phyloP scores from a whole-genome alignment of 2,329 filamentous ascomycete genomes.

The Myriangium duriaei region DNA sequence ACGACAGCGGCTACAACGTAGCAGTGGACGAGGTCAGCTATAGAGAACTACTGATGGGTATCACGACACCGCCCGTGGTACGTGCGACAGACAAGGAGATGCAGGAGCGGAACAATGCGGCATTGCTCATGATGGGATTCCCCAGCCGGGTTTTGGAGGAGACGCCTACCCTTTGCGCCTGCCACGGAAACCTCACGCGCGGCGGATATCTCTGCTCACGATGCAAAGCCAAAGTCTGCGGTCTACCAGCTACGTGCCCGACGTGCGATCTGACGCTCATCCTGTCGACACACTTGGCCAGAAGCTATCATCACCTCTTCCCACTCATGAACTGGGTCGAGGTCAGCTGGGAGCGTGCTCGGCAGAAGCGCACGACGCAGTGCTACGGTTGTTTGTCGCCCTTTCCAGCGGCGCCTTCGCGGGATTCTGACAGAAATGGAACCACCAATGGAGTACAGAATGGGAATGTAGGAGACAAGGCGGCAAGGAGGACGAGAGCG shows the following conservation, averaged over 20 bases:
- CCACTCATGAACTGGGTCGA: constrained; percentile 83
- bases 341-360: constrained; percentile 68
- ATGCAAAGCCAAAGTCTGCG: constrained; percentile 80
- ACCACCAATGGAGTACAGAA: constrained; percentile 4
- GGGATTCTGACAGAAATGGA: constrained; percentile 12
- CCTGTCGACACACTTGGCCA: constrained; percentile 79
- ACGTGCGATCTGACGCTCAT: constrained; percentile 86
- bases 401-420: constrained; percentile 49
- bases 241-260: constrained; percentile 79
- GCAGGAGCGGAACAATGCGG: constrained; percentile 29
- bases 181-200: constrained; percentile 67
- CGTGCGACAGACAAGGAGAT: constrained; percentile 30
- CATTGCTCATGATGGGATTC: constrained; percentile 94
- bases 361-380: constrained; percentile 31
- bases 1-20: constrained; percentile 64
- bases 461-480: constrained; percentile 10
- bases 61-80: constrained; percentile 80
- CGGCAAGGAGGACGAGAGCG: constrained; percentile 14
- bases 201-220: constrained; percentile 87
- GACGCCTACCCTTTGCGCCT: constrained; percentile 69
- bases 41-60: constrained; percentile 72
- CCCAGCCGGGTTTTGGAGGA: constrained; percentile 71
- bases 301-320: constrained; percentile 90
- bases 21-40: constrained; percentile 81
- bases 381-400: constrained; percentile 68